Evolutionary conservation across 2,329 filamentous ascomycete genomes (phyloP).

Genomic region (Beauveria asiatica): DNA sequence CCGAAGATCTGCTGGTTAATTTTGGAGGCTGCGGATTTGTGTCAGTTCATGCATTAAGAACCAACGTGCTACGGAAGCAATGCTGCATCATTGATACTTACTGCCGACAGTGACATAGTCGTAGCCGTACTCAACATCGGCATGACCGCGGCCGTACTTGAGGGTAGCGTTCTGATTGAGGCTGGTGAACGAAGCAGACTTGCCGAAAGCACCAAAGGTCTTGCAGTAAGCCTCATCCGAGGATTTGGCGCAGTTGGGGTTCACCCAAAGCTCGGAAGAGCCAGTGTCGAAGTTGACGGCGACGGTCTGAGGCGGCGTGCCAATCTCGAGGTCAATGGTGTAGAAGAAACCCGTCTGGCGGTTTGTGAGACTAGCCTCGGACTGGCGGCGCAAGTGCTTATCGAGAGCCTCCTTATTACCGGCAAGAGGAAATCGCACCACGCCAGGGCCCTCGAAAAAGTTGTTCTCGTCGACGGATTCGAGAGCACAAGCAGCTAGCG

Average conservation of each 20-base stretch:
- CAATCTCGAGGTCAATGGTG: conserved; percentile 29
- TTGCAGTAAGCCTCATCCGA: conserved; percentile 21
- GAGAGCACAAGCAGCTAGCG: conserved; percentile 18
- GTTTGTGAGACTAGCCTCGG: conserved; percentile 17
- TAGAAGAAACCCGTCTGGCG: conserved; percentile 28
- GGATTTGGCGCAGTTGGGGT: conserved; percentile 29
- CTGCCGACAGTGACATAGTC: conserved; percentile 26
- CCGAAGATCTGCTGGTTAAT: conserved; percentile 29
- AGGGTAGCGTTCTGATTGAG: conserved; percentile 19
- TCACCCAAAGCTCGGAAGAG: conserved; percentile 34
- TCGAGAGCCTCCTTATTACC: conserved; percentile 20
- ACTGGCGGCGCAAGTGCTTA: conserved; percentile 23
- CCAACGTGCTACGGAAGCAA: not conserved
- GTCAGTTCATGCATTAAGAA: not conserved
- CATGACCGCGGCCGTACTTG: conserved; percentile 25
- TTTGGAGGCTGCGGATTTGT: conserved; percentile 17
- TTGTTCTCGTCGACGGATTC: conserved; percentile 10
- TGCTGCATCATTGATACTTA: conserved; percentile 16
- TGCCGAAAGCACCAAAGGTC: conserved; percentile 22
- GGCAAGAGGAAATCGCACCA: conserved; percentile 23
- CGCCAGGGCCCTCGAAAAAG: conserved; percentile 13
- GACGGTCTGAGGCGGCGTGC: conserved; percentile 29
- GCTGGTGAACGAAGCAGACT: conserved; percentile 22
- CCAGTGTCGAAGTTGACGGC: conserved; percentile 34
- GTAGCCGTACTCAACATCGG: conserved; percentile 25